Evolutionary conservation across 31 red algal genomes (phyloP), one percentile per base, ranked within the genome.

Genomic region (Endocladia muricata): DNA sequence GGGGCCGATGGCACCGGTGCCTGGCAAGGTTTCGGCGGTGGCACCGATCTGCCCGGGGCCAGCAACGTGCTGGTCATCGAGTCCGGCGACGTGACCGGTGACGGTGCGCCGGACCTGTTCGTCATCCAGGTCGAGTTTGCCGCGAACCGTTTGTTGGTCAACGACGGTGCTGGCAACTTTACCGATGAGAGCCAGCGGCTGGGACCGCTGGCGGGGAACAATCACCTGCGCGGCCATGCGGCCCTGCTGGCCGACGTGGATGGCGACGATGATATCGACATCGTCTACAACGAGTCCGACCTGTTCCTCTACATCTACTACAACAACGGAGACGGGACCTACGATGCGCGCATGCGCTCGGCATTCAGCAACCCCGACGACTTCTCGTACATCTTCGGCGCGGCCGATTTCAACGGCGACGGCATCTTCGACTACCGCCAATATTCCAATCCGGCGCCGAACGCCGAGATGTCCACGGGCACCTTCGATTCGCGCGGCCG

Each of bases 181-280:
- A 52, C 47, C 47, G 47, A 52, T 52, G 13, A 52, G n/a, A 52
- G 13, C 47, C 13, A n/a, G 11, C n/a, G 11, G n/a, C 47, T 52
- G 13, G 47, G 47, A 15, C 13, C 13, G 11, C n/a, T 52, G 11
- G 47, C 47, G n/a, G n/a, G n/a, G n/a, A n/a, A n/a, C n/a, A 52
- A 52, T 52, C 47, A 15, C 13, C 47, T n/a, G 13, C 13, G 47
- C 47, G 47, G 47, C 47, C 47, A 52, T 52, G 47, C 47, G 13
- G 47, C 47, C n/a, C 13, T n/a, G n/a, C n/a, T 52, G 47, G 47
- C 13, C n/a, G 47, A 52, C n/a, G 47, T 52, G n/a, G 47, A 52
- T n/a, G n/a, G 47, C n/a, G 47, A 52, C n/a, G 47, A n/a, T 52
- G 47, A 52, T 52, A 52, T 52, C n/a, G 47, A 52, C n/a, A n/a